Conservation (phyloP, 2,329 filamentous ascomycete genomes). For the Lojkania enalia region DNA sequence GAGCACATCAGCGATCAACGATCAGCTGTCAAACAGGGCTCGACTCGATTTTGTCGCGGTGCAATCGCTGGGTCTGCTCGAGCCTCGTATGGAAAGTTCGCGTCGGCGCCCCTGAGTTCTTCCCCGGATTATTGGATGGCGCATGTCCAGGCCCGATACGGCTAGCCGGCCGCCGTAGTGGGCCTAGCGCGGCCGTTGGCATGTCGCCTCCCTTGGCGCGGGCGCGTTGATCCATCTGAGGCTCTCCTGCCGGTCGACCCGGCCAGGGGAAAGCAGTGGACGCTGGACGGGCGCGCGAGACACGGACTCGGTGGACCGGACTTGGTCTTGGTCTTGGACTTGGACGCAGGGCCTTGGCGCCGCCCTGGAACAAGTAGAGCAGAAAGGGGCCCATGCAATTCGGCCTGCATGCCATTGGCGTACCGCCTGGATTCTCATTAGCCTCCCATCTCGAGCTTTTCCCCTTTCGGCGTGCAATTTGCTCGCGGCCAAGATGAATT, state of each 20-base stretch:
- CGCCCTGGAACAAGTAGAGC: no score
- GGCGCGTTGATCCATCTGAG: no score
- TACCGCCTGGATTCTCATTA: slow-evolving; percentile 24
- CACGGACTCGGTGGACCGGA: background rate
- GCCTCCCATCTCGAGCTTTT: slow-evolving; percentile 18
- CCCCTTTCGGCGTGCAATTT: slow-evolving; percentile 12
- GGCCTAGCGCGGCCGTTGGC: slow-evolving; percentile 9
- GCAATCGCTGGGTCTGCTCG: no score
- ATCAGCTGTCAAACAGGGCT: no score
- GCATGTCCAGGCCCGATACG: slow-evolving; percentile 13
- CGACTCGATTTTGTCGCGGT: no score
- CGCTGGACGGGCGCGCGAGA: background rate
- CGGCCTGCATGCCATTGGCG: slow-evolving; percentile 27
- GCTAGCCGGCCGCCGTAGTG: slow-evolving; percentile 23
- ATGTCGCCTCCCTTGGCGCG: background rate
- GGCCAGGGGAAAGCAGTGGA: no score
- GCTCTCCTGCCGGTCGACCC: background rate
- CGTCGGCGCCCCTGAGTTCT: slow-evolving; percentile 36
- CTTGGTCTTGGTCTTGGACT: background rate
- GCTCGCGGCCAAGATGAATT: slow-evolving; percentile 29
- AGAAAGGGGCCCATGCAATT: slow-evolving; percentile 27
- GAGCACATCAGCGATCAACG: background rate
- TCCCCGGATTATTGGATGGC: slow-evolving; percentile 41
- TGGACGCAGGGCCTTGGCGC: background rate
- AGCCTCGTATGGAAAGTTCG: background rate